Evolutionary conservation across 1,284 basidiomycete genomes (phyloP), one percentile per base, ranked within the genome.

Genomic region (Tilletia indica): DNA sequence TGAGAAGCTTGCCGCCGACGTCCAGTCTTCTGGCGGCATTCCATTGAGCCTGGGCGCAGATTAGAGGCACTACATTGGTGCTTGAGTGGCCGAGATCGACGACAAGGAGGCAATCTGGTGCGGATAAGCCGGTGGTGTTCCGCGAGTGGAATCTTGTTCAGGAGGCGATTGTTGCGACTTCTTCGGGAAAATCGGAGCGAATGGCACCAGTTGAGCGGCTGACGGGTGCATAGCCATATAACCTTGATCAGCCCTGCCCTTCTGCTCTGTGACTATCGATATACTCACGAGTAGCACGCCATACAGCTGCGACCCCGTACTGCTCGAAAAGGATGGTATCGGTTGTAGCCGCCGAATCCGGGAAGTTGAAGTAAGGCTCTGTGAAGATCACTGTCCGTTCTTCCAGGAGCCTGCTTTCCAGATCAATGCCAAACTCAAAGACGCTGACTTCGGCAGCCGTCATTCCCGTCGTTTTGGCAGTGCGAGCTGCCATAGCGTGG

Each of bases 301-400:
- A 88, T 83, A 93, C 93, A 64, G 92, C 90, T 61, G 88, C 87
- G 81, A 96, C 97, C 79, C 95, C 94, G 86, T 95, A 98, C 85
- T 97, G 94, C 81, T 98, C 95, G 80, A 97, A 97, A 0, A 96
- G 87, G 82, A 98, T 91, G 85, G 97, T 91, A 84, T 97, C 95
- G 76, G 94, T 94, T 51, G 92, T 89, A 56, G 93, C 91, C 85
- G 94, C 92, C 21, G 96, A 89, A 82, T 93, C 93, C 21, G 93
- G 92, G 11, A 96, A 87, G 84, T 96, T 93, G 87, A 95, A 92
- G 82, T 93, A 93, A 2, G 94, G 93, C 85, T 97, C 95, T 2
- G 95, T 97, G 68, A 97, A 88, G 67, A 97, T 67, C 25, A 79
- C 78, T 4, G 76, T 78, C 34, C 76, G 76, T 11, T 73, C 70